phyloP scores from a whole-genome alignment of 2,329 filamentous ascomycete species.

The Clarireedia paspali region DNA sequence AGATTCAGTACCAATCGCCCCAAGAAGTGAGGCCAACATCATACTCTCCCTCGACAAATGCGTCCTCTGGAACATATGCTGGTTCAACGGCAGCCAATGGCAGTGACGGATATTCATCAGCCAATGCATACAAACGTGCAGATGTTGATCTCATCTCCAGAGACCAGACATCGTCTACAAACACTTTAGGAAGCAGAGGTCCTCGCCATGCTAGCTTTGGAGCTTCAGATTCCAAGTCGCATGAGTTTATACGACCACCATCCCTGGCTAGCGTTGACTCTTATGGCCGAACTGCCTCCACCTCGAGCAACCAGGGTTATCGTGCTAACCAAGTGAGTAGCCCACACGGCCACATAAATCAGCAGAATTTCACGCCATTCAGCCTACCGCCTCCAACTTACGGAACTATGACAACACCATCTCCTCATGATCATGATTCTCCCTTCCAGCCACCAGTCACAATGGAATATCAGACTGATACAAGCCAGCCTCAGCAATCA shows the following conservation, averaged over 20 bases:
- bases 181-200: slow-evolving; percentile 13
- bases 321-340: slow-evolving; percentile 36
- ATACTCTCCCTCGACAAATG: slow-evolving; percentile 25
- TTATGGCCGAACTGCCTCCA: slow-evolving; percentile 47
- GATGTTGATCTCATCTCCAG: slow-evolving; percentile 26
- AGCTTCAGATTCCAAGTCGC: slow-evolving; percentile 23
- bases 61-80: slow-evolving; percentile 25
- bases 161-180: slow-evolving; percentile 16
- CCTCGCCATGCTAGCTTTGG: slow-evolving; percentile 28
- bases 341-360: slow-evolving; percentile 44
- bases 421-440: slow-evolving; percentile 24
- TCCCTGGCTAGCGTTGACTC: slow-evolving; percentile 40
- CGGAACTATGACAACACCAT: slow-evolving; percentile 31
- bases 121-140: slow-evolving; percentile 23
- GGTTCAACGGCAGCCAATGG: slow-evolving; percentile 21
- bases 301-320: slow-evolving; percentile 39
- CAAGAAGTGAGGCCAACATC: slow-evolving; percentile 22
- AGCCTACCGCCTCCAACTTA: slow-evolving; percentile 56
- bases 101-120: slow-evolving; percentile 19
- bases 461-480: slow-evolving; percentile 26
- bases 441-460: slow-evolving; percentile 25
- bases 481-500: slow-evolving; percentile 30
- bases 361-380: slow-evolving; percentile 56
- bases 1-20: slow-evolving; percentile 28
- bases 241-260: slow-evolving; percentile 37